A percentile compares a stretch with the other conserved stretches of the same genome.
phyloP scores from a whole-genome alignment of 208 protist species.

The Novymonas esmeraldas region DNA sequence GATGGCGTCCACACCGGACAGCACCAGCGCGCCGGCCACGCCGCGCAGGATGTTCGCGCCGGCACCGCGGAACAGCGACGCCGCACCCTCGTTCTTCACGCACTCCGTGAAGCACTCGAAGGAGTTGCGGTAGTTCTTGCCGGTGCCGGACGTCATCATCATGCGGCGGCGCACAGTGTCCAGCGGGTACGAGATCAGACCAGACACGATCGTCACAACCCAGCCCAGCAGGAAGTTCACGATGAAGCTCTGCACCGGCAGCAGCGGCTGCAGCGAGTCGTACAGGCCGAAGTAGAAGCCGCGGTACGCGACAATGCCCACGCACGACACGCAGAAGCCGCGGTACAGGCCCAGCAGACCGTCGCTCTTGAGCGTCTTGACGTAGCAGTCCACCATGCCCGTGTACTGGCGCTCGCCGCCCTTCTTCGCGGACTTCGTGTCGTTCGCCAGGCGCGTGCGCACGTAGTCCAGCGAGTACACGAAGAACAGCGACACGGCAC shows the following conservation, averaged over 20 bases:
- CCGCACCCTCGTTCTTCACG: constrained; percentile 62
- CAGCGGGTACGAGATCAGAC: constrained; percentile 94
- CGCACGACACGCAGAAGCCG: constrained; percentile 95
- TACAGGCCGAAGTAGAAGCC: constrained; percentile 97
- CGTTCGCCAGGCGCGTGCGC: constrained; percentile 95
- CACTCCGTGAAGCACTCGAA: constrained; percentile 67
- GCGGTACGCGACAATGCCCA: constrained; percentile 97
- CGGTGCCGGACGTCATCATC: constrained; percentile 92
- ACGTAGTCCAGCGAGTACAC: constrained; percentile 98
- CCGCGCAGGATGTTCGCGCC: constrained; percentile 82
- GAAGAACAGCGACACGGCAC: constrained; percentile 94
- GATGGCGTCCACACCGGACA: constrained; percentile 82
- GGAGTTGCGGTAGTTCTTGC: constrained; percentile 76
- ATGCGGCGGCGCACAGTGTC: constrained; percentile 98
- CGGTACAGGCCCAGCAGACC: constrained; percentile 93
- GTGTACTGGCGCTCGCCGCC: constrained; percentile 94
- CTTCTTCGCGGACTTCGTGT: constrained; percentile 89
- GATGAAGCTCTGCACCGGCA: constrained; percentile 72
- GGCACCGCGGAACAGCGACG: constrained; percentile 65
- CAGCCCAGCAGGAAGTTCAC: constrained; percentile 78
- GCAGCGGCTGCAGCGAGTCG: constrained; percentile 83
- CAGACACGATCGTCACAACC: constrained; percentile 71
- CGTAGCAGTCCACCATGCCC: constrained; percentile 94
- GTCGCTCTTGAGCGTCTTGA: constrained; percentile 89
- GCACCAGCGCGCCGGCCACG: constrained; percentile 78